Percentiles rank a stretch among this genome's conserved stretches.
Conservation (phyloP, 192 early-diverging fungal genomes). For the Backusella tarrabulga region DNA sequence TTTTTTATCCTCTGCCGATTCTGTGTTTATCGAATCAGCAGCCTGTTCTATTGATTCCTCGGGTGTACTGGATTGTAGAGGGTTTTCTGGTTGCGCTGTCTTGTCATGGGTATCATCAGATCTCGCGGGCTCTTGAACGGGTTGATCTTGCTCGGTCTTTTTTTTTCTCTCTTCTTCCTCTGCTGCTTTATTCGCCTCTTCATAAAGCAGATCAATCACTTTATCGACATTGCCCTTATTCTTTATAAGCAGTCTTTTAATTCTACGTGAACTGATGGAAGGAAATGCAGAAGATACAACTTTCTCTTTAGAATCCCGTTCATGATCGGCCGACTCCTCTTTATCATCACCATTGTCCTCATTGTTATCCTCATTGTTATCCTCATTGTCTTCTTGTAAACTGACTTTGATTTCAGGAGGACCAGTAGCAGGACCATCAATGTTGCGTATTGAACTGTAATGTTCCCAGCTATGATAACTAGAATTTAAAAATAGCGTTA, state of each 20-base stretch:
- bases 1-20: neutral
- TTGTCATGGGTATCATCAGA: neutral
- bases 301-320: conserved; percentile 47
- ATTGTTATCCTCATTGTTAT: conserved; percentile 13
- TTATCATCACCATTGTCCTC: conserved; percentile 16
- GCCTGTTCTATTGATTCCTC: neutral
- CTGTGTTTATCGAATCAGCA: neutral
- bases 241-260: conserved; percentile 49
- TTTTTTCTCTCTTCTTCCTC: neutral
- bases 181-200: neutral
- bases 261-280: conserved; percentile 39
- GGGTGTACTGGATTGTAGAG: neutral
- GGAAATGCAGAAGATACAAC: conserved; percentile 58
- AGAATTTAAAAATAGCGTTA: neutral
- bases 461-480: conserved; percentile 77
- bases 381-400: neutral
- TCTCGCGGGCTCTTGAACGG: neutral
- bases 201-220: conserved; percentile 55
- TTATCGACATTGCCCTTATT: conserved; percentile 42
- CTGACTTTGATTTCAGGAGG: conserved; percentile 55
- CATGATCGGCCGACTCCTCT: conserved; percentile 17
- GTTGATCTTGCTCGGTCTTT: neutral
- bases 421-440: conserved; percentile 59
- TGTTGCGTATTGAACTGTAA: conserved; percentile 72
- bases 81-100: neutral